These are phyloP conservation scores for Jamesozyma lodderae DNA, from an alignment of 805 yeast genomes.

Conservation along the genomic window DNA sequence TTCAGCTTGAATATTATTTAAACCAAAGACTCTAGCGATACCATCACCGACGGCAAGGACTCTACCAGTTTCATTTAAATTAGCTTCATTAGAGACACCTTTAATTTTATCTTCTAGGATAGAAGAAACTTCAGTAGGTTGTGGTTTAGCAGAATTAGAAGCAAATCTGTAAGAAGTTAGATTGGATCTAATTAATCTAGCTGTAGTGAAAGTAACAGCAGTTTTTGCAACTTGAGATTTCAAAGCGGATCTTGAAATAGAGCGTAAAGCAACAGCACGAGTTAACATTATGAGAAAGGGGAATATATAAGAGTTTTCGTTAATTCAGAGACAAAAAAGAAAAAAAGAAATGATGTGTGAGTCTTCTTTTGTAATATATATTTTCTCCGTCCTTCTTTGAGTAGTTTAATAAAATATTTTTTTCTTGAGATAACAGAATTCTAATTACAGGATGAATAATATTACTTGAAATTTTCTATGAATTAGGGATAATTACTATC, in stretches of 20 bases:
- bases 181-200: constrained; percentile 19
- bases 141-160: constrained; percentile 75
- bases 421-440: no score
- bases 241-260: constrained; percentile 70
- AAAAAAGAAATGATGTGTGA: no score
- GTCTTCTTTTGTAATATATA: no score
- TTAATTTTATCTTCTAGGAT: constrained; percentile 98
- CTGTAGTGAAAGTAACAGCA: constrained; percentile 54
- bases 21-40: constrained; percentile 99
- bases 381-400: no score
- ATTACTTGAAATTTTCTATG: no score
- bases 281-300: constrained; percentile 52
- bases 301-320: background rate
- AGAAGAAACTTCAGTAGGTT: constrained; percentile 98
- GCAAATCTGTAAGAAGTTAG: constrained; percentile 53
- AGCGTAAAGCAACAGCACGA: constrained; percentile 75
- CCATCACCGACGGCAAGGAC: constrained; percentile 99
- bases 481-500: no score
- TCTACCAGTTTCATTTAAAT: constrained; percentile 98
- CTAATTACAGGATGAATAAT: no score
- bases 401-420: no score
- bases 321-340: constrained; percentile 3
- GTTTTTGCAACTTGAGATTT: constrained; percentile 61
- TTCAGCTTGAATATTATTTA: constrained; percentile 99
- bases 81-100: constrained; percentile 96